phyloP scores from a whole-genome alignment of 2,329 filamentous ascomycete species.

The Tolypocladium tropicale region DNA sequence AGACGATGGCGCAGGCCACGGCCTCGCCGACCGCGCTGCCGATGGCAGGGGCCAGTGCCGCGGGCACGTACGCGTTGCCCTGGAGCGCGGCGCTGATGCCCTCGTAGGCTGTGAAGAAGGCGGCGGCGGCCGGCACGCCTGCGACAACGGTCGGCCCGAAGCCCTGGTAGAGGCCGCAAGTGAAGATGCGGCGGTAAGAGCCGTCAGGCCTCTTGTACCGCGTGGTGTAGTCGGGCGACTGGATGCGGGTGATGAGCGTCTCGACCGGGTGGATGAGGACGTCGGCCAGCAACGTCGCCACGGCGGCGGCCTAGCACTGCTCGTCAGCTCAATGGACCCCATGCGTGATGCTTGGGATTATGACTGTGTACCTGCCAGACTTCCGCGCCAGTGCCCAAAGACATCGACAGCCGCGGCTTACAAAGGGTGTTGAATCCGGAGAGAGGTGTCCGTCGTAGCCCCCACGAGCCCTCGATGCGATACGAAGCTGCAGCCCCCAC shows the following conservation, averaged over 20 bases:
- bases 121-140: constrained; percentile 6
- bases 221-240: constrained; percentile 8
- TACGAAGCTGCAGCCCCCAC: not conserved
- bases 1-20: constrained; percentile 8
- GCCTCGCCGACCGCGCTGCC: constrained; percentile 8
- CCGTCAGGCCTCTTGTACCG: constrained; percentile 6
- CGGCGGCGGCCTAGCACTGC: constrained; percentile 1
- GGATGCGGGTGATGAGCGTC: constrained; percentile 9
- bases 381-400: not conserved
- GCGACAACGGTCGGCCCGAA: constrained; percentile 9
- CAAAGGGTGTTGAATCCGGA: not conserved
- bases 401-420: not conserved
- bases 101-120: constrained; percentile 11
- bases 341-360: not conserved
- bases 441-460: not conserved
- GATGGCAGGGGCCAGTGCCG: constrained; percentile 4
- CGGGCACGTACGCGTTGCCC: constrained; percentile 2
- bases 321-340: not conserved
- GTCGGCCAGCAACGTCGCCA: constrained; percentile 5
- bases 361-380: not conserved
- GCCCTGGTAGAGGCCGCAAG: constrained; percentile 9
- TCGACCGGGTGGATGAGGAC: constrained; percentile 9
- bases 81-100: constrained; percentile 3
- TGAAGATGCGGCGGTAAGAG: constrained; percentile 4
- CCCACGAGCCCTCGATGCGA: not conserved